Evolutionary conservation across 345 rosid species (phyloP), one percentile per base, ranked within the genome.

Genomic region (Arabis alpina): DNA sequence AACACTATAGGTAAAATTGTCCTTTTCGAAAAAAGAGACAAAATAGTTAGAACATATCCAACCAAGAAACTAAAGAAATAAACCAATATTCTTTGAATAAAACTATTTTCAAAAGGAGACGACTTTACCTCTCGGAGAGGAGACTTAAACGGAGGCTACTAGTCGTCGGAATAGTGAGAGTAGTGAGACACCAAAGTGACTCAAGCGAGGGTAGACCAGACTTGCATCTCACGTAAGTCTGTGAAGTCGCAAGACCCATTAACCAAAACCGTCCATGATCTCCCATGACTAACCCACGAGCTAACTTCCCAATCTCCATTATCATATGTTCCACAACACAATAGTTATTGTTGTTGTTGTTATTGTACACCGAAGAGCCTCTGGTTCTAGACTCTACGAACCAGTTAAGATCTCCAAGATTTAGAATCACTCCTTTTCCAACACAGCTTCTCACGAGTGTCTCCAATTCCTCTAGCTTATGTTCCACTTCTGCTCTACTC

Each of bases 161-260:
- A 54, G 69, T 84, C 8, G 86, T 72, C 60, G 98, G 95, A 74
- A 94, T 80, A 62, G 89, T 86, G 2, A 91, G 77, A 50, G 93
- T 86, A 64, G 84, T 84, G 23, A 91, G 86, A 50, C 83, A 82
- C 92, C 88, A 91, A 45, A 89, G 65, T 50, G 80, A 71, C 59
- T 89, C 91, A 1, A 82, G 79, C 23, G 92, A 87, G 10, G 96
- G 93, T 71, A 82, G 77, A 27, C 84, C 85, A 12, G 88, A 79
- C 86, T 87, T 88, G 62, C 86, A 87, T 75, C 84, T 88, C 85
- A 82, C 76, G 84, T 86, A 93, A 61, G 84, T 86, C 54, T 89
- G 88, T 57, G 88, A 86, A 74, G 93, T 89, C n/a, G 98, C 91
- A 60, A 84, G 81, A 41, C 93, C 96, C 81, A 91, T 60, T n/a